These are phyloP conservation scores for Coelastrella sp. DNA, from an alignment of 139 green algal species.

Conservation along the genomic window DNA sequence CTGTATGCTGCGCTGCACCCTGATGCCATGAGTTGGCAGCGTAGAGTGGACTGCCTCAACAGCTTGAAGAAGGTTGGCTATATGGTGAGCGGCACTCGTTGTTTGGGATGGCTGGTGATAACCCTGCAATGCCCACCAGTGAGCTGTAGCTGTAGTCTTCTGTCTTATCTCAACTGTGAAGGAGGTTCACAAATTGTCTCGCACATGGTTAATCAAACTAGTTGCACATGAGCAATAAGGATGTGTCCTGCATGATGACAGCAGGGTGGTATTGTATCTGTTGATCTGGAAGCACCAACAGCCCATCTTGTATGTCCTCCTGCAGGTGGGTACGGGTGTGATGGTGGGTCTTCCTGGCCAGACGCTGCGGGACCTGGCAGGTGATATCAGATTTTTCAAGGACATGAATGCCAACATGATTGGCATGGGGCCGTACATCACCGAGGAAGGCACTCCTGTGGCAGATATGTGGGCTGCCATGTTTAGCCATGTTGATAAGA, in stretches of 20 bases:
- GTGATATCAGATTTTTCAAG: constrained; percentile 74
- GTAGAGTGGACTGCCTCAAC: constrained; percentile 61
- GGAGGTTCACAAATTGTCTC: no score
- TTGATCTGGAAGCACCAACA: not conserved
- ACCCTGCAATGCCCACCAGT: not conserved
- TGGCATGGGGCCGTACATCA: constrained; percentile 54
- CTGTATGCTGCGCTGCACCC: constrained; percentile 73
- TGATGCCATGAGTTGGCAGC: constrained; percentile 58
- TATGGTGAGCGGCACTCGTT: constrained; percentile 52
- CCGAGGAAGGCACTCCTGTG: constrained; percentile 65
- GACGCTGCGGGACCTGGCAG: constrained; percentile 71
- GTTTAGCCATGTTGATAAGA: constrained; percentile 62
- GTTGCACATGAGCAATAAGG: not conserved
- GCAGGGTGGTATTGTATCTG: not conserved
- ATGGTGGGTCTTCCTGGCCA: constrained; percentile 81
- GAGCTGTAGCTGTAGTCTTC: not conserved
- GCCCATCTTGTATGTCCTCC: not conserved
- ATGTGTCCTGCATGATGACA: not conserved
- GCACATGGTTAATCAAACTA: no score
- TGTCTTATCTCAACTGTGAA: no score
- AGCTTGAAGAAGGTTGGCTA: constrained; percentile 61
- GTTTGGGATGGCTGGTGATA: not conserved
- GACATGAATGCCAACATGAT: constrained; percentile 76
- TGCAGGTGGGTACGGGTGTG: constrained; percentile 69
- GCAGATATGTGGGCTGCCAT: constrained; percentile 59